Base-by-base conservation (phyloP, 2,329 filamentous ascomycete genomes). In the Xylariaceae sp. region DNA sequence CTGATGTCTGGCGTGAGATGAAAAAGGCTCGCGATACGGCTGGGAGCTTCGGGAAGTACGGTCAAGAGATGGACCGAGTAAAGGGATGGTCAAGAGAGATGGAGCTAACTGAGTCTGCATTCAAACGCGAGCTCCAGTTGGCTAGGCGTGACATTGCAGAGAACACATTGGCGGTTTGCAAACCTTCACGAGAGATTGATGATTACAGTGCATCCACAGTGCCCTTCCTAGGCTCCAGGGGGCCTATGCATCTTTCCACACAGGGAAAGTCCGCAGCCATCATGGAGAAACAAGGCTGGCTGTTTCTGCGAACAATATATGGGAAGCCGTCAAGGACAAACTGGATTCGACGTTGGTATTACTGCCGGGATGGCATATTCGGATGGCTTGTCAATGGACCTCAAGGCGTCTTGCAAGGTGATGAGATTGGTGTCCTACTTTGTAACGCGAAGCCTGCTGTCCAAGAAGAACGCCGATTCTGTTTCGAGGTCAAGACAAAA, bases 401-500 rank as follows among this genome's bases (percentile, higher is more conserved):
- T 0, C 87, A 93, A 56, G 94, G 92, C 29, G 95, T 99, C 19
- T 87, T 98, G 65, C 94, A 98, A 73, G 96, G 92, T 43, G 95
- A 99, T 68, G 92, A 96, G 76, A 96, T 96, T 59, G 95, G 95
- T 36, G 93, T 99, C 3, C 77, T 99, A 49, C 85, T 99, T 34
- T 99, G 95, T 77, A 96, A 91, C 68, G 90, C 95, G 45, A 91
- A 94, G 67, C 92, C 93, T 16, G 92, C 93, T 0, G 89, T 96
- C 48, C 88, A 91, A 65, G 95, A 99, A 75, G 95, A 99, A 69
- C 87, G 95, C 34, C 86, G 95, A 14, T 99, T 98, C 75, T 98
- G 95, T 72, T 97, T 99, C 68, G 95, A 99, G 75, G 90, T 99
- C 69, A 99, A 98, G 79, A 99, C 95, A 2, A 99, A 97, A 74